phyloP scores from a whole-genome alignment of 148 eudicot species.

The Nepenthes gracilis region DNA sequence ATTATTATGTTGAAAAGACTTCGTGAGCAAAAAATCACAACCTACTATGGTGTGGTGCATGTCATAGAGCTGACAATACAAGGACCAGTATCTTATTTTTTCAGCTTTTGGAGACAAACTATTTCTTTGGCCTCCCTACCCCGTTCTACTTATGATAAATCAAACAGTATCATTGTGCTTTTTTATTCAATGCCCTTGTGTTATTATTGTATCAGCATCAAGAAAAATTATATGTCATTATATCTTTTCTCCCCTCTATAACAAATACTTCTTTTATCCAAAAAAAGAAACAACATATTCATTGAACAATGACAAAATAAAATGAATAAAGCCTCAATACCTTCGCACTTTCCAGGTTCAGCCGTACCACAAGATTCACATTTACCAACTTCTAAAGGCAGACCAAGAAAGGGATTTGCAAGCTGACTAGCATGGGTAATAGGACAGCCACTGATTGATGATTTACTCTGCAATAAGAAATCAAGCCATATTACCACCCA shows the following conservation, averaged over 20 bases:
- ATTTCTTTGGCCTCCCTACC: too few species aligned
- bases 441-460: slow-evolving; percentile 68
- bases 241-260: background rate
- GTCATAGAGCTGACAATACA: too few species aligned
- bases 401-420: slow-evolving; percentile 71
- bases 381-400: slow-evolving; percentile 68
- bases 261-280: background rate
- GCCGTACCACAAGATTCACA: slow-evolving; percentile 85
- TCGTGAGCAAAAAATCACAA: too few species aligned
- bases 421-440: slow-evolving; percentile 71
- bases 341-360: slow-evolving; percentile 74
- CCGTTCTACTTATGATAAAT: too few species aligned
- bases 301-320: background rate
- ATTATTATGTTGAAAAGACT: too few species aligned
- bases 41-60: too few species aligned
- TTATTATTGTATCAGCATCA: too few species aligned
- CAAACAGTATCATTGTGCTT: too few species aligned
- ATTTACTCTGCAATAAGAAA: slow-evolving; percentile 30
- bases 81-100: too few species aligned
- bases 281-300: background rate
- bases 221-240: background rate
- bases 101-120: too few species aligned
- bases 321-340: slow-evolving; percentile 19
- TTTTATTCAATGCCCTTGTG: too few species aligned
- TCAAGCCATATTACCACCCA: background rate